Conservation (phyloP, 164 flowering plant genomes). For the Magnolia kwangsiensis region DNA sequence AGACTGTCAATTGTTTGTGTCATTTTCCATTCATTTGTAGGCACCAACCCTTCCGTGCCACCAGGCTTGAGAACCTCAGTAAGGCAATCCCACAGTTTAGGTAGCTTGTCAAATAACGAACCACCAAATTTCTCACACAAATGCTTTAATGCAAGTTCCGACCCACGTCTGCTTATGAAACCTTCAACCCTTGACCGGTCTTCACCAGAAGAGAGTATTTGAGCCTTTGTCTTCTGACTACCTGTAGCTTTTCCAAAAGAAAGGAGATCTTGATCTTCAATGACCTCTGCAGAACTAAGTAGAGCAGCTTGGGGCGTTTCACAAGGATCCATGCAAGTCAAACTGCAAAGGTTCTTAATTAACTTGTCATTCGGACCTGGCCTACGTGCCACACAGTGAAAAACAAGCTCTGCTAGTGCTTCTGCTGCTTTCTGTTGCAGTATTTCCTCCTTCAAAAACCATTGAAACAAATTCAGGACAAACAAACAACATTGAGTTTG, state of each 20-base stretch:
- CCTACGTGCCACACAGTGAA: conserved; percentile 62
- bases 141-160: conserved; percentile 80
- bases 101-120: conserved; percentile 75
- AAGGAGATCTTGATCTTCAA: conserved; percentile 85
- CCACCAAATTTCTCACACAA: conserved; percentile 77
- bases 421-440: conserved; percentile 92
- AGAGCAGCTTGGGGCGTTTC: conserved; percentile 92
- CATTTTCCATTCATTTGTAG: conserved; percentile 36
- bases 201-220: conserved; percentile 59
- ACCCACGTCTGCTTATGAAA: conserved; percentile 83
- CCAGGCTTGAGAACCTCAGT: conserved; percentile 82
- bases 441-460: conserved; percentile 64
- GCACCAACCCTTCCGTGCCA: conserved; percentile 19
- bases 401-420: conserved; percentile 90
- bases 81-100: conserved; percentile 92
- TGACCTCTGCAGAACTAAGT: conserved; percentile 57
- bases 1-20: conserved; percentile 39
- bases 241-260: conserved; percentile 43
- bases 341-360: conserved; percentile 81
- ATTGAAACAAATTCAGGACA: background rate
- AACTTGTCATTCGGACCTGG: conserved; percentile 94
- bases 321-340: conserved; percentile 83
- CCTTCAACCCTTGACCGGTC: conserved; percentile 87
- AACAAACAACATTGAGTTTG: background rate
- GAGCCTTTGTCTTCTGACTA: conserved; percentile 58